phyloP scores from a whole-genome alignment of 169 alveolate species.

The Cyclospora cayetanensis region DNA sequence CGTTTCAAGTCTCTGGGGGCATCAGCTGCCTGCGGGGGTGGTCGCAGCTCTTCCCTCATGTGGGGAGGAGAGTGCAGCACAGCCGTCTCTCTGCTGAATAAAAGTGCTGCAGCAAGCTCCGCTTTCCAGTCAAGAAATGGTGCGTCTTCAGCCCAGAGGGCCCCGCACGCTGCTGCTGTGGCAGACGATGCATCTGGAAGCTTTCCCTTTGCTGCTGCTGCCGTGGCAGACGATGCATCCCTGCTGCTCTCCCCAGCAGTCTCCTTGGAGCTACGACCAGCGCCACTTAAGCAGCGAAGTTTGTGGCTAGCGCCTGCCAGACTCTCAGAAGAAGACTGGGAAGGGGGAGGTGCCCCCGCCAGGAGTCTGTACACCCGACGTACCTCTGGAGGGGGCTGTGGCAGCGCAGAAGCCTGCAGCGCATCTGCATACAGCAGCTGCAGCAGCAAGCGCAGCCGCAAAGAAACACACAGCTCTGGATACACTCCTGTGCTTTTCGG shows the following conservation, averaged over 20 bases:
- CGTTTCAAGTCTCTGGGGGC: conserved; percentile 47
- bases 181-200: background rate
- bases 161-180: background rate
- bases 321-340: too few relatives aligned
- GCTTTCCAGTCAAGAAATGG: background rate
- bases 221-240: too few relatives aligned
- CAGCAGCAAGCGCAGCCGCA: background rate
- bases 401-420: conserved; percentile 30
- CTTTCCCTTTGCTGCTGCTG: background rate
- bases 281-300: background rate
- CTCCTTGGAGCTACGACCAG: too few relatives aligned
- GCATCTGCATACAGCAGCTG: background rate
- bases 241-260: too few relatives aligned
- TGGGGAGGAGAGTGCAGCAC: background rate
- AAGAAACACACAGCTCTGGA: background rate
- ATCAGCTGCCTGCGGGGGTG: conserved; percentile 45
- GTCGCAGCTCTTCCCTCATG: background rate
- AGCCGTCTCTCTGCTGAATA: background rate
- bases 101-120: background rate
- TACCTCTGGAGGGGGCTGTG: background rate
- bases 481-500: too few relatives aligned
- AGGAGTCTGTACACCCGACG: conserved; percentile 1
- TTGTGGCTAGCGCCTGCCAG: background rate
- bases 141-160: background rate
- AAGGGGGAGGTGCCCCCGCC: background rate